Conservation (phyloP, 176 grass and related monocot genomes). For the Hsuehochloa calcarea region DNA sequence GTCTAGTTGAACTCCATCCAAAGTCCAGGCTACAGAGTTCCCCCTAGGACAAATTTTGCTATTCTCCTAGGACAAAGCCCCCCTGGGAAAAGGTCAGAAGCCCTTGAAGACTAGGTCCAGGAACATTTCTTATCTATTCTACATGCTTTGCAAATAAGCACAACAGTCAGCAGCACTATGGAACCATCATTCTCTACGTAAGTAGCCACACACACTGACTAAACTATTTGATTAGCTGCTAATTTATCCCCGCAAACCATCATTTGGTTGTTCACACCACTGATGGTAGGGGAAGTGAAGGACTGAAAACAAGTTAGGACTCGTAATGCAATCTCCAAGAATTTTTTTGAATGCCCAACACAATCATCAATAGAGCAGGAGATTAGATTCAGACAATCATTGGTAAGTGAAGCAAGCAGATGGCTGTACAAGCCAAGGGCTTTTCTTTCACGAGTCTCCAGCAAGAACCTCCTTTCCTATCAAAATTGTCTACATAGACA, state of each 20-base stretch:
- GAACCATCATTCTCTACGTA: not conserved
- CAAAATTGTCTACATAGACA: conserved; percentile 51
- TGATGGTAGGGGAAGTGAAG: not conserved
- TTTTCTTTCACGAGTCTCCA: conserved; percentile 20
- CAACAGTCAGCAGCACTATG: not conserved
- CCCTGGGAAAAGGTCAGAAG: not conserved
- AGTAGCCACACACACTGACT: not conserved
- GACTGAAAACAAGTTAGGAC: not conserved
- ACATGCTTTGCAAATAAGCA: not conserved
- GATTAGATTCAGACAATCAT: conserved; percentile 9
- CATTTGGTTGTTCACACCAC: not conserved
- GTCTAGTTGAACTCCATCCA: not conserved
- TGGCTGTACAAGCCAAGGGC: not conserved
- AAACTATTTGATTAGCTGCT: not conserved
- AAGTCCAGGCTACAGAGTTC: not conserved
- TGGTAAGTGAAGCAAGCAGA: not conserved
- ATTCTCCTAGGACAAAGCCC: not conserved
- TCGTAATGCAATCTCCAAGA: not conserved
- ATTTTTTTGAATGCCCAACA: not conserved
- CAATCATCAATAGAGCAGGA: conserved; percentile 15
- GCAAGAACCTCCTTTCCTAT: conserved; percentile 17
- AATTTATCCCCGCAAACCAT: not conserved
- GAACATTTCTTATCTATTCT: not conserved
- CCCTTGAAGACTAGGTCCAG: not conserved
- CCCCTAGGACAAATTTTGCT: not conserved